Base-by-base conservation (phyloP, 2,329 filamentous ascomycete species). In the Neopestalotiopsis sp. region DNA sequence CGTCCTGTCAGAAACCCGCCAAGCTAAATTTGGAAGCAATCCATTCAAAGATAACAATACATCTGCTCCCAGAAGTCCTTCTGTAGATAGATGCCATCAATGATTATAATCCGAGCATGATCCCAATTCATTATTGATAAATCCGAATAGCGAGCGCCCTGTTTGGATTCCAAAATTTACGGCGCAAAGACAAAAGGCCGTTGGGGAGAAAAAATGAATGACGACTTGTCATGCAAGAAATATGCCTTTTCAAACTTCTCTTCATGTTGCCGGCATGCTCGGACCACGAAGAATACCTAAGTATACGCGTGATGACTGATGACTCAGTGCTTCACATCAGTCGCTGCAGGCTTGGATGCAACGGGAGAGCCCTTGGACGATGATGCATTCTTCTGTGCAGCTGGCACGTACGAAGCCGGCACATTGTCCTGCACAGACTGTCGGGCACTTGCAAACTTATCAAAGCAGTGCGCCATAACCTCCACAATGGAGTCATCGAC, bases 351-450 rank as follows among this genome's bases (percentile, higher is more conserved):
- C 24, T 59, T 59, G 13, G 57, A 59, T 30, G 30, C 30, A 12
- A 59, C 20, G 17, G 30, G 13, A 12, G 30, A 20, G 17, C 6
- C 66, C 34, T 40, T 59, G 14, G 52, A 32, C 10, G 58, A 32
- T 13, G 58, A 17, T 7, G 17, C 28, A 5, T 30, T 63, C 5
- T 24, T 63, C 5, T 24, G 6, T 20, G 73, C 68, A 9, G 70
- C 67, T 14, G 73, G 63, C 5, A 71, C 80, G 70, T 84, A 84
- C 42, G 78, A 80, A 12, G 81, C 80, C 0, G 84, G 84, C 70
- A 84, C 79, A 68, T 87, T 87, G 61, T 82, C 80, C 57, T 81
- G 76, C n/a, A 87, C 82, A 0, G 82, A 84, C 49, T 81, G 77
- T 68, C 84, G 84, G 65, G 85, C 85, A 10, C 79, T 76, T 32